phyloP scores from a whole-genome alignment of 2,329 filamentous ascomycete species.

The Monilinia fructicola region DNA sequence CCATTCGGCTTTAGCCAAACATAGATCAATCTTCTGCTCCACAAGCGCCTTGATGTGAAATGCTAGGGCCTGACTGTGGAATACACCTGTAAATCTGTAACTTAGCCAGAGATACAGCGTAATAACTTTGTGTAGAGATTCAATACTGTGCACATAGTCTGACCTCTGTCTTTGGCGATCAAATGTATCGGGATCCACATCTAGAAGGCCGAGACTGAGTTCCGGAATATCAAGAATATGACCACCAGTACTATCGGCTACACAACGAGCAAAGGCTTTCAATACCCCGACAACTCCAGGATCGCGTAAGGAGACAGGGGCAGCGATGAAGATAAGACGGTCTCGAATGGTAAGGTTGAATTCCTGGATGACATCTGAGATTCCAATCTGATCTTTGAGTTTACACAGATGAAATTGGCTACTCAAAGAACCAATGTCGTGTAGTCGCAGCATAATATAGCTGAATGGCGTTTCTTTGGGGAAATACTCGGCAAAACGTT shows the following conservation, averaged over 20 bases:
- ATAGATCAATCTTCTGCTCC: slow-evolving; percentile 64
- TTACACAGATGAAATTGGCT: slow-evolving; percentile 69
- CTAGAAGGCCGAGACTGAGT: slow-evolving; percentile 69
- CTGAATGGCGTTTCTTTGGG: slow-evolving; percentile 77
- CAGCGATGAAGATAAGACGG: slow-evolving; percentile 70
- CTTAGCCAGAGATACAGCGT: slow-evolving; percentile 92
- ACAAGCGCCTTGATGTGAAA: slow-evolving; percentile 76
- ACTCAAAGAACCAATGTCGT: slow-evolving; percentile 62
- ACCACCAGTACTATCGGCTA: slow-evolving; percentile 72
- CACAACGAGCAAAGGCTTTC: slow-evolving; percentile 63
- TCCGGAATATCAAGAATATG: slow-evolving; percentile 70
- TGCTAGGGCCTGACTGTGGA: slow-evolving; percentile 71
- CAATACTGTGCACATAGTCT: slow-evolving; percentile 62
- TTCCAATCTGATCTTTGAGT: slow-evolving; percentile 57
- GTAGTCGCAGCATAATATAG: slow-evolving; percentile 75
- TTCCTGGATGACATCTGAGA: slow-evolving; percentile 74
- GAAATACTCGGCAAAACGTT: slow-evolving; percentile 79
- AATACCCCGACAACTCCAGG: slow-evolving; percentile 51
- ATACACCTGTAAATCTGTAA: slow-evolving; percentile 81
- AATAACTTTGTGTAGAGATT: slow-evolving; percentile 76
- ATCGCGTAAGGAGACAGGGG: slow-evolving; percentile 63
- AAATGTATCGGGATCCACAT: slow-evolving; percentile 41
- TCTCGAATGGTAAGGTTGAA: slow-evolving; percentile 70
- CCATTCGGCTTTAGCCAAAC: slow-evolving; percentile 14
- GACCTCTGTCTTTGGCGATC: slow-evolving; percentile 41